Evolutionary conservation across 179 eudicot species (phyloP), one percentile per base, ranked within the genome.

Genomic region (Sideroxylon spinosum): DNA sequence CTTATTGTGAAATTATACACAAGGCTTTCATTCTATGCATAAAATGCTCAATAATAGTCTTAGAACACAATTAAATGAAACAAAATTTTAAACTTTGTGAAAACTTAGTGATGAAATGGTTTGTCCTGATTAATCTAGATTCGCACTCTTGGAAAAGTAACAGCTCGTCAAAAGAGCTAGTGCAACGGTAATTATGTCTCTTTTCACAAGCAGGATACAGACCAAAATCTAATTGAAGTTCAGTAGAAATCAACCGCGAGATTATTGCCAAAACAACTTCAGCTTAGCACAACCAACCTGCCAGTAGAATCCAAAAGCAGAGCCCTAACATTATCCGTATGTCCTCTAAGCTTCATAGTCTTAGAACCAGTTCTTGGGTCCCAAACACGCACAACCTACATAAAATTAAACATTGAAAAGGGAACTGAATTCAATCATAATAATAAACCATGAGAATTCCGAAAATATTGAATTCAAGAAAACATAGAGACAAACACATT

Each of bases 291-390:
- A 71, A 85, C 93, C 75, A 85, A 96, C 99, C 98, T 96, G 87
- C 99, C 97, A 71, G 97, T 89, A 78, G 99, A 81, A 80, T 96
- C 99, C 88, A 96, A 75, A 20, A 94, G 90, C 76, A 96, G 88
- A 69, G 99, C 92, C 88, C 99, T 87, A 56, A 96, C 86, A 81
- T 96, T 96, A 86, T 96, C 99, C 0, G 97, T 94, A 86, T 96
- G 99, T 50, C 99, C 99, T 86, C 97, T 86, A 78, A 96, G 90
- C 83, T 96, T 96, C 99, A 94, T 92, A 77, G 90, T 94, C 86
- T 96, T 96, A 13, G 97, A 89, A 81, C 98, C 98, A 83, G 83
- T 89, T 85, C 99, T 92, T 60, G 98, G 92, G 82, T 96, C 99
- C 99, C 99, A 96, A 75, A 94, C 98, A 78, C 99, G 98, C 71